Evolutionary conservation across 805 yeast genomes (phyloP).

Genomic region (Saccharomycopsis fibuligera): DNA sequence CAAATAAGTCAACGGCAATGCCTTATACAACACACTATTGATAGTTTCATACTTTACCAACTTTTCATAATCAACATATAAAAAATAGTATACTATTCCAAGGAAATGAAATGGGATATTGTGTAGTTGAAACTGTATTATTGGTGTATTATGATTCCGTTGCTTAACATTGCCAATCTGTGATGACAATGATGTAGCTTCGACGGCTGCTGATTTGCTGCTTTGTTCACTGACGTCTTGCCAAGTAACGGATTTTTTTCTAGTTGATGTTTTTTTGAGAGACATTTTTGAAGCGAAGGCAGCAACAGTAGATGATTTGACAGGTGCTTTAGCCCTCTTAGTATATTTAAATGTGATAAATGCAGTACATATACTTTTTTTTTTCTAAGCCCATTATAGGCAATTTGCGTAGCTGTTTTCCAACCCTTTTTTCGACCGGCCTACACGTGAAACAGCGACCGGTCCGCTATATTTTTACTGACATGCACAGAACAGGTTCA

Average conservation of each 20-base stretch:
- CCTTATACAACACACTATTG: slow-evolving; percentile 14
- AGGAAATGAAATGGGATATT: slow-evolving; percentile 31
- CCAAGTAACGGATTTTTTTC: slow-evolving; percentile 21
- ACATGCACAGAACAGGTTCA: too few species aligned
- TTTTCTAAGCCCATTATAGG: too few species aligned
- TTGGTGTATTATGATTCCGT: not conserved
- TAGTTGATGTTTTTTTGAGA: not conserved
- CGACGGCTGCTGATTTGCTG: not conserved
- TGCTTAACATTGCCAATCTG: too few species aligned
- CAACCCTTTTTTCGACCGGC: too few species aligned
- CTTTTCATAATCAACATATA: slow-evolving; percentile 18
- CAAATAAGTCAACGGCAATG: slow-evolving; percentile 16
- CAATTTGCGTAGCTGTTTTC: too few species aligned
- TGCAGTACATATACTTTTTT: too few species aligned
- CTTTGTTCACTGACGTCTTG: not conserved
- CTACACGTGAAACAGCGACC: too few species aligned
- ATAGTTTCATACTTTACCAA: slow-evolving; percentile 18
- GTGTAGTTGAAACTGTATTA: slow-evolving; percentile 3
- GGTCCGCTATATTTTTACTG: too few species aligned
- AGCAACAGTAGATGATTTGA: too few species aligned
- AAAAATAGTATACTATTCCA: slow-evolving; percentile 21
- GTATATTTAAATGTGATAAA: too few species aligned
- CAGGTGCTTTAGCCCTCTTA: too few species aligned
- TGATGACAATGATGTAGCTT: not conserved
- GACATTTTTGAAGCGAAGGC: not conserved